These are phyloP conservation scores for Kitagawia praeruptora DNA, from an alignment of 129 eudicot species.

Conservation along the genomic window DNA sequence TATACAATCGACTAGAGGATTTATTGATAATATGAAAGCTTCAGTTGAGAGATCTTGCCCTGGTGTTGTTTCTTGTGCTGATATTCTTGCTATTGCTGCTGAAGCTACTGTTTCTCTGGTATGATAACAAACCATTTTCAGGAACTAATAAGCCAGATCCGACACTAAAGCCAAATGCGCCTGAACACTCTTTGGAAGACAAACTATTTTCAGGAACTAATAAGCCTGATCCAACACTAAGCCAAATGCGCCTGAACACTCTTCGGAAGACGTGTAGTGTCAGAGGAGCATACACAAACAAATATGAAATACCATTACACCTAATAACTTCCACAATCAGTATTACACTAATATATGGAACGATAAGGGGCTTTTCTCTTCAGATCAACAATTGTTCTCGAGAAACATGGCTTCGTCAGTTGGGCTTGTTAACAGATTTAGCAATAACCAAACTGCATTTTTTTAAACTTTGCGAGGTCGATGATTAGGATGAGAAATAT, in stretches of 20 bases:
- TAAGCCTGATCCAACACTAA: too few species aligned
- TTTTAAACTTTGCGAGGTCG: slow-evolving; percentile 28
- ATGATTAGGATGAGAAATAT: slow-evolving; percentile 38
- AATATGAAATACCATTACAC: too few species aligned
- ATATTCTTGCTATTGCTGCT: slow-evolving; percentile 43
- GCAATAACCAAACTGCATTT: slow-evolving; percentile 25
- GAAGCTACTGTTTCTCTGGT: slow-evolving; percentile 36
- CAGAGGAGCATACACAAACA: slow-evolving; percentile 3
- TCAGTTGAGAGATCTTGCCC: slow-evolving; percentile 26
- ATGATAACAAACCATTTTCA: slow-evolving; percentile 17
- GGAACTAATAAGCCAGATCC: slow-evolving; percentile 29
- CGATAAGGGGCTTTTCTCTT: too few species aligned
- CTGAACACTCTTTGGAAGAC: too few species aligned
- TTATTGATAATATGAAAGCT: slow-evolving; percentile 23
- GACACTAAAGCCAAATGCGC: slow-evolving; percentile 21
- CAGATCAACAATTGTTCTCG: slow-evolving; percentile 27
- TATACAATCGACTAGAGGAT: slow-evolving; percentile 13
- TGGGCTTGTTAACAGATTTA: slow-evolving; percentile 16
- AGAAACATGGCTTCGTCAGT: slow-evolving; percentile 14
- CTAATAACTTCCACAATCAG: too few species aligned
- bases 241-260: too few species aligned
- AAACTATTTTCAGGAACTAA: too few species aligned
- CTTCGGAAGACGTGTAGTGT: slow-evolving; percentile 24
- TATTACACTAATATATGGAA: too few species aligned
- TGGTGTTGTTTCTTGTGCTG: slow-evolving; percentile 41